phyloP scores from a whole-genome alignment of 345 rosid genomes.

The Salix purpurea region DNA sequence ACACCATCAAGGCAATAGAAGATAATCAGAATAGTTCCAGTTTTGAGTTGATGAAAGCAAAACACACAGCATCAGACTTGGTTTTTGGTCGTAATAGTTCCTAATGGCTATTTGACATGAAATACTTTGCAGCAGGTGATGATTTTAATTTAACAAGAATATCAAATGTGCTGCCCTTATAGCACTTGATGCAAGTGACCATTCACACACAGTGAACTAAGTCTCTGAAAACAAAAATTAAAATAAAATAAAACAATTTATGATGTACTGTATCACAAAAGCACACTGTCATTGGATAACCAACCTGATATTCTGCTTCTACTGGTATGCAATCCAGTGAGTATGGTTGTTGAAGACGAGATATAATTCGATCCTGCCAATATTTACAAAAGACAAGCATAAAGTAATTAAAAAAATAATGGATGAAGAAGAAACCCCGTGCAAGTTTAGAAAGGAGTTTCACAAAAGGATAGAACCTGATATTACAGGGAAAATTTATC shows the following conservation, averaged over 20 bases:
- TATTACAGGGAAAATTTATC: neutral
- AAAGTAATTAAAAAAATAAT: neutral
- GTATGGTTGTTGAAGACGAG: conserved; percentile 98
- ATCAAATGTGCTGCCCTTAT: neutral
- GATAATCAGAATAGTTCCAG: neutral
- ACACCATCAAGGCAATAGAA: conserved; percentile 16
- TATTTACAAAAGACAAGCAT: neutral
- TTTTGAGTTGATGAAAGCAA: neutral
- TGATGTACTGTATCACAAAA: neutral
- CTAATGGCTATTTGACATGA: neutral
- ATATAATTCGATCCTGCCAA: conserved; percentile 88
- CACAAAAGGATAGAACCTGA: neutral
- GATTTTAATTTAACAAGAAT: neutral
- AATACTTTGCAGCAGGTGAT: neutral
- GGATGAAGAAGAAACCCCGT: neutral
- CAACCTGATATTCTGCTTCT: conserved; percentile 97
- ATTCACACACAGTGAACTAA: neutral
- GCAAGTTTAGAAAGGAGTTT: neutral
- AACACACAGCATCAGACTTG: neutral
- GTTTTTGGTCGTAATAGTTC: neutral
- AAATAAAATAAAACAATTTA: neutral
- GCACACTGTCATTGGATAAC: conserved; percentile 8
- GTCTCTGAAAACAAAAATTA: neutral
- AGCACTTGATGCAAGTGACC: neutral
- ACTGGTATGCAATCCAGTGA: conserved; percentile 98